phyloP scores from a whole-genome alignment of 345 rosid species.

The Pugionium dolabratum region DNA sequence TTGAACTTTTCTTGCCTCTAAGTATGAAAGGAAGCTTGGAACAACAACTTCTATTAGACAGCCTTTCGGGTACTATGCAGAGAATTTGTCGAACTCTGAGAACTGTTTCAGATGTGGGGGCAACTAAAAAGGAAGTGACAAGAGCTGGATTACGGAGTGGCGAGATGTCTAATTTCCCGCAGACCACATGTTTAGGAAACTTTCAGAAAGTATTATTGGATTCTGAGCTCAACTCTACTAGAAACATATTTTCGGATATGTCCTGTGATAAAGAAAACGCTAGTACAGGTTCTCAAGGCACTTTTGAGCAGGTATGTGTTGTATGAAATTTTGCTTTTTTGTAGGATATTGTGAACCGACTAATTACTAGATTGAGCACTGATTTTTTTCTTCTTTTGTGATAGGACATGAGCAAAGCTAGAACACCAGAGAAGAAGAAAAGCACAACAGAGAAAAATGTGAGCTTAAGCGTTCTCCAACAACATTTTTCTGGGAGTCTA shows the following conservation, averaged over 20 bases:
- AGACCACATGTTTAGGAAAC: slow-evolving; percentile 36
- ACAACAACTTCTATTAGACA: slow-evolving; percentile 79
- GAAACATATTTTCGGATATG: slow-evolving; percentile 35
- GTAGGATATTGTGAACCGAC: background rate
- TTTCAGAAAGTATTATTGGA: slow-evolving; percentile 41
- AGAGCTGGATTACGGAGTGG: slow-evolving; percentile 40
- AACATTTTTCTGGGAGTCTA: slow-evolving; percentile 86
- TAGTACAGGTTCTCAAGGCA: slow-evolving; percentile 43
- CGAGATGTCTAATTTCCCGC: slow-evolving; percentile 34
- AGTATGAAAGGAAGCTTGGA: slow-evolving; percentile 75
- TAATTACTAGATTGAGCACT: background rate
- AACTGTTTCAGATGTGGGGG: slow-evolving; percentile 67
- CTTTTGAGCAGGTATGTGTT: slow-evolving; percentile 50
- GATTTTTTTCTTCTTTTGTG: background rate
- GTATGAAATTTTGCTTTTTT: slow-evolving; percentile 1
- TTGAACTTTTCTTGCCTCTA: slow-evolving; percentile 85
- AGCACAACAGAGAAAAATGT: slow-evolving; percentile 83
- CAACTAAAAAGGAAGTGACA: slow-evolving; percentile 40
- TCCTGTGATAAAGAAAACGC: slow-evolving; percentile 45
- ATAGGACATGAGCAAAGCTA: slow-evolving; percentile 49
- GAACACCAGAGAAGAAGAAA: slow-evolving; percentile 71
- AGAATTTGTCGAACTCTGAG: slow-evolving; percentile 74
- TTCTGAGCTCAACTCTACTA: slow-evolving; percentile 41
- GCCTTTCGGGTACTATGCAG: slow-evolving; percentile 82
- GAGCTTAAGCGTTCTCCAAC: slow-evolving; percentile 85